Percentiles rank a stretch among this genome's conserved stretches.
phyloP scores from a whole-genome alignment of 2,329 filamentous ascomycete species.

The Aspergillus costaricaensis region DNA sequence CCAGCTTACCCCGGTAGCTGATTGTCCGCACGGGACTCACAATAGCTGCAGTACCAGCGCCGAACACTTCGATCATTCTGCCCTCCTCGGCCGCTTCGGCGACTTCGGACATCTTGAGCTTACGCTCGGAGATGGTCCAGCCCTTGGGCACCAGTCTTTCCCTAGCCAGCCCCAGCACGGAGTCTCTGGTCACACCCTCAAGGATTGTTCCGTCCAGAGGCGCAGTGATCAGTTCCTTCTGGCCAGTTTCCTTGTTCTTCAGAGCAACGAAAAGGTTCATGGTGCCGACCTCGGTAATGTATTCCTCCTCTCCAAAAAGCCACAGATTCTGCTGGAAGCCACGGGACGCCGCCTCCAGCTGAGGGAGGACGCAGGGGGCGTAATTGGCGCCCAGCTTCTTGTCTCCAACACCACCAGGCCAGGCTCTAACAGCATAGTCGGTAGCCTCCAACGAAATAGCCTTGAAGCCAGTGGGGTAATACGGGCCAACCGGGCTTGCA shows the following conservation, averaged over 20 bases:
- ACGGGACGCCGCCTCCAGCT: slow-evolving; percentile 84
- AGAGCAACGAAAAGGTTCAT: slow-evolving; percentile 97
- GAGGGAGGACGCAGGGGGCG: slow-evolving; percentile 96
- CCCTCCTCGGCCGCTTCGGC: slow-evolving; percentile 80
- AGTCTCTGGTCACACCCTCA: slow-evolving; percentile 91
- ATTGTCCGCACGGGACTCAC: slow-evolving; percentile 89
- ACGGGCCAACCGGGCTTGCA: slow-evolving; percentile 92
- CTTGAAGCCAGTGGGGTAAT: slow-evolving; percentile 98
- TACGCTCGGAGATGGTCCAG: slow-evolving; percentile 85
- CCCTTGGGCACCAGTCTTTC: slow-evolving; percentile 82
- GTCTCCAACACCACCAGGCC: slow-evolving; percentile 96
- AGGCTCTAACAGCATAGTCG: slow-evolving; percentile 93
- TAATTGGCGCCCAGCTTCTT: slow-evolving; percentile 99
- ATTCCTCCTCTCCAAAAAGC: slow-evolving; percentile 95
- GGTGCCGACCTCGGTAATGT: slow-evolving; percentile 93
- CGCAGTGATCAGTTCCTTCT: slow-evolving; percentile 91
- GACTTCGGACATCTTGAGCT: slow-evolving; percentile 87
- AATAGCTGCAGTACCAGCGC: slow-evolving; percentile 88
- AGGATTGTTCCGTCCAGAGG: slow-evolving; percentile 96
- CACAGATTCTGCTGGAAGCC: slow-evolving; percentile 98
- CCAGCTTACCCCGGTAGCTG: slow-evolving; percentile 78
- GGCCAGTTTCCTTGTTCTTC: slow-evolving; percentile 80
- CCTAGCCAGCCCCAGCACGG: slow-evolving; percentile 79
- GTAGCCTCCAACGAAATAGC: slow-evolving; percentile 93
- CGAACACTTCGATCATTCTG: slow-evolving; percentile 88